These are phyloP conservation scores for Flagelloscypha sp. DNA, from an alignment of 768 basidiomycete genomes.

Conservation along the genomic window DNA sequence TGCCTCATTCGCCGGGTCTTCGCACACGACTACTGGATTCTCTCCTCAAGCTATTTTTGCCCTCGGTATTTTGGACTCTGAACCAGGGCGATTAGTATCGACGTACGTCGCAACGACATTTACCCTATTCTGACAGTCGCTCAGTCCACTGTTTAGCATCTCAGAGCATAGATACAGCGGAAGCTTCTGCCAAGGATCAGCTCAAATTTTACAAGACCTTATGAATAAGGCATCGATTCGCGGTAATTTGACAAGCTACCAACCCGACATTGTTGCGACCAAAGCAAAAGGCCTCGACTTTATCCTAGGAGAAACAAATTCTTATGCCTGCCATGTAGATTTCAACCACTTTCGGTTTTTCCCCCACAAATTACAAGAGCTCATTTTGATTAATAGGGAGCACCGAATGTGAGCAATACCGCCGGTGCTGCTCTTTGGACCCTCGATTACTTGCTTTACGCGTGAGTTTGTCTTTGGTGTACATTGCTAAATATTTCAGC, in stretches of 20 bases:
- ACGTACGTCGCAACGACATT: conserved; percentile 35
- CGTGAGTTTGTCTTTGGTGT: conserved; percentile 21
- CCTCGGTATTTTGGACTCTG: conserved; percentile 39
- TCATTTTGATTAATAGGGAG: conserved; percentile 23
- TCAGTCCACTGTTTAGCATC: conserved; percentile 16
- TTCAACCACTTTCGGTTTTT: conserved; percentile 12
- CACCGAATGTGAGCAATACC: conserved; percentile 54
- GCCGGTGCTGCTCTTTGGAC: conserved; percentile 67
- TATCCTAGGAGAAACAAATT: conserved; percentile 57
- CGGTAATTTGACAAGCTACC: conserved; percentile 45
- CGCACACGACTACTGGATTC: conserved; percentile 39
- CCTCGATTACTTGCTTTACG: conserved; percentile 56
- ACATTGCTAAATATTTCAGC: no score
- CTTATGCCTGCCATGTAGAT: conserved; percentile 36
- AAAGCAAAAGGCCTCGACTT: conserved; percentile 40
- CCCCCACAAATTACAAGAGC: conserved; percentile 3
- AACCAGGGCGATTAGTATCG: conserved; percentile 41
- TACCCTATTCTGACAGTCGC: conserved; percentile 1
- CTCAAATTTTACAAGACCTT: conserved; percentile 48
- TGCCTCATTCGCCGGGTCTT: conserved; percentile 41
- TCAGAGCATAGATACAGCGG: conserved; percentile 46
- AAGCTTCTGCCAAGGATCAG: conserved; percentile 49
- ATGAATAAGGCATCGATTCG: conserved; percentile 56
- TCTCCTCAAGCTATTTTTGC: conserved; percentile 54
- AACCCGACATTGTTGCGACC: conserved; percentile 46